A percentile compares a stretch with the other conserved stretches of the same genome.
These are phyloP conservation scores for Schizopora paradoxa DNA, from an alignment of 1,284 basidiomycete genomes.

Conservation along the genomic window DNA sequence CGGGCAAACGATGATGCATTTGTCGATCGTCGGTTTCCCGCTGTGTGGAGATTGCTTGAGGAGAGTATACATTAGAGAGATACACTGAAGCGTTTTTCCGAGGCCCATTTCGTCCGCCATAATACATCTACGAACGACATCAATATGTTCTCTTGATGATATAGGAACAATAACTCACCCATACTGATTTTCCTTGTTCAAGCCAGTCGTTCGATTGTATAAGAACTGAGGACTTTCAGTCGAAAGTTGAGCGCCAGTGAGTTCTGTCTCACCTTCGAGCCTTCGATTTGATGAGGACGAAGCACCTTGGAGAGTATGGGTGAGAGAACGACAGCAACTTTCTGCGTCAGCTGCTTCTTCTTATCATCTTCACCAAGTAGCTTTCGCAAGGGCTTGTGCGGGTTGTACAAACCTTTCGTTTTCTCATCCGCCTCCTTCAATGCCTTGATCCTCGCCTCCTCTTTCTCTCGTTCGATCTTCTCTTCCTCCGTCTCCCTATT, in stretches of 20 bases:
- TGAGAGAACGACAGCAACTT: conserved; percentile 96
- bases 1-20: conserved; percentile 97
- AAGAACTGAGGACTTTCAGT: conserved; percentile 59
- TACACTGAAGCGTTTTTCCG: conserved; percentile 95
- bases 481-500: conserved; percentile 85
- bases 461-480: conserved; percentile 60
- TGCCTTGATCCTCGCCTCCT: conserved; percentile 61
- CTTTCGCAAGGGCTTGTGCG: conserved; percentile 86
- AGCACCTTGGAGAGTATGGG: conserved; percentile 83
- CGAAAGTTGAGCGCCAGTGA: conserved; percentile 9
- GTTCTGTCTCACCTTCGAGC: conserved; percentile 73
- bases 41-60: conserved; percentile 92
- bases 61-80: conserved; percentile 94
- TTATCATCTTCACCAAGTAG: conserved; percentile 76
- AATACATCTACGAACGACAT: conserved; percentile 54
- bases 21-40: conserved; percentile 87
- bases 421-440: conserved; percentile 64
- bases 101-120: conserved; percentile 99
- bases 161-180: conserved; percentile 37
- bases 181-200: conserved; percentile 88
- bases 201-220: conserved; percentile 92
- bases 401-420: conserved; percentile 70
- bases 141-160: background rate
- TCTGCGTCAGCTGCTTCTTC: conserved; percentile 62
- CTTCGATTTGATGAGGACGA: conserved; percentile 96